A percentile compares a stretch with the other conserved stretches of the same genome.
Conservation (phyloP, 805 yeast genomes). For the Clavispora asparagi region DNA sequence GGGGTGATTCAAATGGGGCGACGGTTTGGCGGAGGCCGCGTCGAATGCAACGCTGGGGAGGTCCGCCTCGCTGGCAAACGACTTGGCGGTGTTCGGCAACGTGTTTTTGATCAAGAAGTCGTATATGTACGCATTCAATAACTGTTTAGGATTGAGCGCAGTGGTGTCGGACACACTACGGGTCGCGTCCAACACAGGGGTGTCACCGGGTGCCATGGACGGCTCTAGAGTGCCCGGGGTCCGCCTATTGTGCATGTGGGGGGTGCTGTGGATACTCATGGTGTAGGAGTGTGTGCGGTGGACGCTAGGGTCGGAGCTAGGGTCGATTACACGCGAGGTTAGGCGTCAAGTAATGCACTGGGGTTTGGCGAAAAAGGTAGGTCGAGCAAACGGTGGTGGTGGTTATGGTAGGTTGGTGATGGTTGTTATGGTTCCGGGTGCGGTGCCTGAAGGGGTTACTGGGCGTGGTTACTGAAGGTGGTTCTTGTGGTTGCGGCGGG, state of each 20-base stretch:
- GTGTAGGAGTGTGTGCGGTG: background rate
- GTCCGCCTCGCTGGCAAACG: slow-evolving; percentile 74
- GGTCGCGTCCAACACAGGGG: slow-evolving; percentile 22
- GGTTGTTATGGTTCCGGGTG: no score
- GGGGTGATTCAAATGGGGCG: slow-evolving; percentile 13
- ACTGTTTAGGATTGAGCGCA: slow-evolving; percentile 50
- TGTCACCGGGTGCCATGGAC: slow-evolving; percentile 8
- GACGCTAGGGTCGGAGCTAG: no score
- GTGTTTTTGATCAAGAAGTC: slow-evolving; percentile 78
- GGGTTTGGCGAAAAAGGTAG: no score
- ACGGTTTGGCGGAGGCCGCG: slow-evolving; percentile 12
- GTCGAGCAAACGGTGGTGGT: no score
- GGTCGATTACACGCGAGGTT: no score
- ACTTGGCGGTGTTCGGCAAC: slow-evolving; percentile 64
- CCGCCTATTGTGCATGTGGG: slow-evolving; percentile 27
- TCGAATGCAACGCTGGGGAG: slow-evolving; percentile 34
- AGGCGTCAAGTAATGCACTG: no score
- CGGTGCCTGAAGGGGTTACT: no score
- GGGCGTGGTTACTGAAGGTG: no score
- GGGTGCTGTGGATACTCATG: slow-evolving; percentile 36
- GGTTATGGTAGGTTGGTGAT: no score
- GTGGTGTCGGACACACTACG: slow-evolving; percentile 34
- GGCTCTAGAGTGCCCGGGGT: slow-evolving; percentile 16
- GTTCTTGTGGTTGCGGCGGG: no score
- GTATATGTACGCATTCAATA: slow-evolving; percentile 78